Evolutionary conservation across 192 early-diverging fungal genomes (phyloP), one percentile per base, ranked within the genome.

Genomic region (Linnemannia zychae): DNA sequence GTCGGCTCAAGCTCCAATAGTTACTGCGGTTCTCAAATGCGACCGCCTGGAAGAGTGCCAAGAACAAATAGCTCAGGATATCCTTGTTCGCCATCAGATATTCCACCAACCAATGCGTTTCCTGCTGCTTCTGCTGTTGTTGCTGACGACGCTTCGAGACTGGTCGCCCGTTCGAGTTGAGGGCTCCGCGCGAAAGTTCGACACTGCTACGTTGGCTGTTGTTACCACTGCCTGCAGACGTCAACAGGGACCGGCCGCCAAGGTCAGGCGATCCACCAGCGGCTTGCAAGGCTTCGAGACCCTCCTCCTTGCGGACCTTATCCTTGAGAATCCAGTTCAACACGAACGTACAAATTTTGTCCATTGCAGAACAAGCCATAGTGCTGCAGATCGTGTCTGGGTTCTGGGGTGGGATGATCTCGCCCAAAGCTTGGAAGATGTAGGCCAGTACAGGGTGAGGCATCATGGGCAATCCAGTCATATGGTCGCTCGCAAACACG

Each of bases 1-100:
- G 96, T 24, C 96, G 86, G 57, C 95, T 95, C 37, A 97, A 88
- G 44, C 93, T 92, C 96, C 96, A 97, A 79, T 96, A 92, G 76
- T 95, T 96, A 38, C 90, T 89, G 9, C 91, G 85, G 72, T 97
- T 95, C 74, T 97, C 97, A 79, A 97, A 95, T 34, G 96, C 78
- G 22, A 97, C 89, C 22, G 92, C 91, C 53, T 95, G 94, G 77
- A 98, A 92, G 66, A 96, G 80, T 0, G 91, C 88, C 34, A 86
- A 70, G 70, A 97, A 89, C 74, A 96, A 75, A 37, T 91, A 94
- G 53, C 90, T 89, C 46, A 95, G 77, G 13, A 96, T 85, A 28
- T 95, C 91, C 13, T 92, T 88, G 53, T 94, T 89, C 52, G 88
- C 88, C 49, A 80, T 77, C 40, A 94, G 67, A 57, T 89, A 93